A percentile compares a stretch with the other conserved stretches of the same genome.
phyloP scores from a whole-genome alignment of 2,329 filamentous ascomycete genomes.

The Huntiella savannae region DNA sequence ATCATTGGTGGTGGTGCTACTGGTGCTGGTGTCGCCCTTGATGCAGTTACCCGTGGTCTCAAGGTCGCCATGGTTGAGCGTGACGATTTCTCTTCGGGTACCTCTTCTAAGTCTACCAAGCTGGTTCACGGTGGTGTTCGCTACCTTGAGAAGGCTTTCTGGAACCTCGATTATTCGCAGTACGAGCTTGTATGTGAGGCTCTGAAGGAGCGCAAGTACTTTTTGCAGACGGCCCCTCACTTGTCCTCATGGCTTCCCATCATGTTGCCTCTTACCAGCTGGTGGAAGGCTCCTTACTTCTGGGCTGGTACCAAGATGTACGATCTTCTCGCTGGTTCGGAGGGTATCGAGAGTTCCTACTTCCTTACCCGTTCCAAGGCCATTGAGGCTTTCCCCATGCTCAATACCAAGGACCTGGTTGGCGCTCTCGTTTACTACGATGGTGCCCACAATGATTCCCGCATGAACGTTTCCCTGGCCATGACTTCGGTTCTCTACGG shows the following conservation, averaged over 20 bases:
- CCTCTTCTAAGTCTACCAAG: constrained; percentile 59
- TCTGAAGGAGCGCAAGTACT: constrained; percentile 55
- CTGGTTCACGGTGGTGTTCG: constrained; percentile 59
- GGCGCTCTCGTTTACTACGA: constrained; percentile 83
- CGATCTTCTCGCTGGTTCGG: constrained; percentile 66
- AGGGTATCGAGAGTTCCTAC: constrained; percentile 78
- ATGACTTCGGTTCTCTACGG: constrained; percentile 82
- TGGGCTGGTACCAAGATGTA: constrained; percentile 67
- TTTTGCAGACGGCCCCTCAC: constrained; percentile 56
- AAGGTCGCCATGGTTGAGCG: constrained; percentile 54
- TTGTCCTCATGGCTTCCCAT: constrained; percentile 56
- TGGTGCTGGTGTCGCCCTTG: constrained; percentile 50
- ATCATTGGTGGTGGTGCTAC: constrained; percentile 55
- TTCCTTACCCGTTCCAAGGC: constrained; percentile 76
- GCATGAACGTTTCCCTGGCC: constrained; percentile 78
- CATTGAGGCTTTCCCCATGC: constrained; percentile 72
- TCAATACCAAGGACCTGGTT: constrained; percentile 59
- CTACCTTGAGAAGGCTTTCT: constrained; percentile 58
- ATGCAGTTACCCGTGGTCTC: constrained; percentile 51
- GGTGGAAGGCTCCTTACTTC: constrained; percentile 63
- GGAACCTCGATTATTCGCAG: constrained; percentile 56
- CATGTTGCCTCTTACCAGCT: constrained; percentile 55
- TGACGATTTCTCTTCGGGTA: constrained; percentile 56
- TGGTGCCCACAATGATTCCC: constrained; percentile 77
- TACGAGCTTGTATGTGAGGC: constrained; percentile 54